Conservation (phyloP, 2,329 filamentous ascomycete species). For the Pseudonectria foliicola region DNA sequence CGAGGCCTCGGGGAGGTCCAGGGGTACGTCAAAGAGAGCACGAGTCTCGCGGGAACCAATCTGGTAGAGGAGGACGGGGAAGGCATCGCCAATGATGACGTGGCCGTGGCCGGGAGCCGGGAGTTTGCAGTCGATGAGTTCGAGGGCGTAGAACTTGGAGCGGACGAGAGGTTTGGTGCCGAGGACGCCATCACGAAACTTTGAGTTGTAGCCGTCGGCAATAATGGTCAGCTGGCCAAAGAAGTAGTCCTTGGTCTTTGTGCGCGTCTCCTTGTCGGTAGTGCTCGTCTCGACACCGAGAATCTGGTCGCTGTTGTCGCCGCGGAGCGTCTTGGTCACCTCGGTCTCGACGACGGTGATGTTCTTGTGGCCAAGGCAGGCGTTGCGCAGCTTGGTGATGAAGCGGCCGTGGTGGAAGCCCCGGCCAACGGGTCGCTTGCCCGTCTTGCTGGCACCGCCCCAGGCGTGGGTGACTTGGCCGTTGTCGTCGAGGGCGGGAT, state of each 20-base stretch:
- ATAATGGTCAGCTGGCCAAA: conserved; percentile 85
- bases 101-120: conserved; percentile 73
- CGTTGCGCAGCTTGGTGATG: conserved; percentile 70
- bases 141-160: conserved; percentile 88
- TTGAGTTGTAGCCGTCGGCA: conserved; percentile 87
- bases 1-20: conserved; percentile 65
- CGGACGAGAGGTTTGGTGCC: conserved; percentile 59
- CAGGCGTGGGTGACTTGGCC: conserved; percentile 34
- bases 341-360: conserved; percentile 90
- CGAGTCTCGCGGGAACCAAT: conserved; percentile 94
- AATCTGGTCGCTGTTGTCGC: conserved; percentile 61
- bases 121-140: conserved; percentile 80
- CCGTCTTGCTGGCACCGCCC: conserved; percentile 27
- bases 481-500: conserved; percentile 56
- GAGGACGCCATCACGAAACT: conserved; percentile 78
- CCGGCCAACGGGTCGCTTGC: conserved; percentile 56
- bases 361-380: conserved; percentile 68
- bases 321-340: conserved; percentile 66
- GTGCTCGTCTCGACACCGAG: conserved; percentile 76
- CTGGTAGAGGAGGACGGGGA: conserved; percentile 86
- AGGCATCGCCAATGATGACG: conserved; percentile 72
- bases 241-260: conserved; percentile 64
- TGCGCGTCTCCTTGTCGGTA: conserved; percentile 45
- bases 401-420: conserved; percentile 94
- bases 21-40: conserved; percentile 80